phyloP scores from a whole-genome alignment of 2,329 filamentous ascomycete genomes.

The Penicillium sp. region DNA sequence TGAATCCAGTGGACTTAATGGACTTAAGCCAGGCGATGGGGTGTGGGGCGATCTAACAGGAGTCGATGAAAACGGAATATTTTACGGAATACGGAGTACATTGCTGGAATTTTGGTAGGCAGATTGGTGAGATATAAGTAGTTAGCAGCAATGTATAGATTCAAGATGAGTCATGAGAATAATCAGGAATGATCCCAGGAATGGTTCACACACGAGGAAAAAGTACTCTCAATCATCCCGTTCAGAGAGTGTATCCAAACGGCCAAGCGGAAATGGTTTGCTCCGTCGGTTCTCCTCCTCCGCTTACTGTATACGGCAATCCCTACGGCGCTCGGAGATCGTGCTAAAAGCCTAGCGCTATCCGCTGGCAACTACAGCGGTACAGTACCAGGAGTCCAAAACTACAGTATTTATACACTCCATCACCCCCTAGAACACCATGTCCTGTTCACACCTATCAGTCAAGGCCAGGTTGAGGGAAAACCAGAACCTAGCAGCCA shows the following conservation, averaged over 20 bases:
- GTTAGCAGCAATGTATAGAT: not conserved
- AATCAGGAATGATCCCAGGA: too few relatives aligned
- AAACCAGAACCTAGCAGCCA: not conserved
- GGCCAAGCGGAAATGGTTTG: not conserved
- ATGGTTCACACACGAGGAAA: not conserved
- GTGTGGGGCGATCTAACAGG: conserved; percentile 2
- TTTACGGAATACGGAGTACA: not conserved
- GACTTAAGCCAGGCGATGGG: conserved; percentile 1
- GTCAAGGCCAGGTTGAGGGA: not conserved
- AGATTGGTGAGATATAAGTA: not conserved
- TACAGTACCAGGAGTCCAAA: too few relatives aligned
- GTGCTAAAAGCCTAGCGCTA: too few relatives aligned
- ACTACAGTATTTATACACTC: too few relatives aligned
- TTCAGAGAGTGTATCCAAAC: not conserved
- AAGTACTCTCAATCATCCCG: not conserved
- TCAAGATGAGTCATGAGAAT: not conserved
- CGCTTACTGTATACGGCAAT: not conserved
- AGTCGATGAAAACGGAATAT: conserved; percentile 1
- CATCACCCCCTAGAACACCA: too few relatives aligned
- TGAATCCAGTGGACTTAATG: conserved; percentile 2
- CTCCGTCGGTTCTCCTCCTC: not conserved
- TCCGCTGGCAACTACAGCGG: too few relatives aligned
- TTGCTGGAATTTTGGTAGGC: not conserved
- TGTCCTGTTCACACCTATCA: too few relatives aligned
- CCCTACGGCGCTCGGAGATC: not conserved